phyloP scores from a whole-genome alignment of 176 grass and related monocot genomes.

The Aegilops longissima region DNA sequence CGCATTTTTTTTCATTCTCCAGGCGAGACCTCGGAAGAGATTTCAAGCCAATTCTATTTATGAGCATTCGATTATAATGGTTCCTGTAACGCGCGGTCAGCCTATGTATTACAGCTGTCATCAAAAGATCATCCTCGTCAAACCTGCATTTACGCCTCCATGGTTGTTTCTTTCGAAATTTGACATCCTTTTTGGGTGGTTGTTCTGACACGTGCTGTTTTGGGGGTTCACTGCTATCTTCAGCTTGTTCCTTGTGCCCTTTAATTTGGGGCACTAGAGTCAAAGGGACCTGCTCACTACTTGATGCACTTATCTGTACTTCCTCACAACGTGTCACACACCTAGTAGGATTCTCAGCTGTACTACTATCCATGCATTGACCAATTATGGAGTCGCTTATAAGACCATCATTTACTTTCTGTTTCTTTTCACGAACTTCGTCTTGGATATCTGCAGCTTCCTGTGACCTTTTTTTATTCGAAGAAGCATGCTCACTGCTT shows the following conservation, averaged over 20 bases:
- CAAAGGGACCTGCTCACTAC: background rate
- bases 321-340: background rate
- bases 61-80: slow-evolving; percentile 28
- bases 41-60: slow-evolving; percentile 36
- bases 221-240: slow-evolving; percentile 10
- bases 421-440: slow-evolving; percentile 16
- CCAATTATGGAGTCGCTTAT: slow-evolving; percentile 18
- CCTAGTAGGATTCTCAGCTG: slow-evolving; percentile 13
- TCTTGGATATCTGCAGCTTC: slow-evolving; percentile 42
- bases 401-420: slow-evolving; percentile 21
- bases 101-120: slow-evolving; percentile 61
- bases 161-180: slow-evolving; percentile 26
- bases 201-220: slow-evolving; percentile 18
- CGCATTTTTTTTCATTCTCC: slow-evolving; percentile 37
- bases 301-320: slow-evolving; percentile 4
- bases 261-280: slow-evolving; percentile 7
- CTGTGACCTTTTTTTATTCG: slow-evolving; percentile 32
- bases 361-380: background rate
- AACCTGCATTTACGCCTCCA: slow-evolving; percentile 36
- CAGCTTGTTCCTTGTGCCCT: slow-evolving; percentile 6
- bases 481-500: slow-evolving; percentile 15
- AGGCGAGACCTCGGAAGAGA: slow-evolving; percentile 35
- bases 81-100: slow-evolving; percentile 47
- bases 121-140: slow-evolving; percentile 66
- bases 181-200: background rate